Conservation (phyloP, 176 grass and related monocot genomes). For the Urochloa ruziziensis region DNA sequence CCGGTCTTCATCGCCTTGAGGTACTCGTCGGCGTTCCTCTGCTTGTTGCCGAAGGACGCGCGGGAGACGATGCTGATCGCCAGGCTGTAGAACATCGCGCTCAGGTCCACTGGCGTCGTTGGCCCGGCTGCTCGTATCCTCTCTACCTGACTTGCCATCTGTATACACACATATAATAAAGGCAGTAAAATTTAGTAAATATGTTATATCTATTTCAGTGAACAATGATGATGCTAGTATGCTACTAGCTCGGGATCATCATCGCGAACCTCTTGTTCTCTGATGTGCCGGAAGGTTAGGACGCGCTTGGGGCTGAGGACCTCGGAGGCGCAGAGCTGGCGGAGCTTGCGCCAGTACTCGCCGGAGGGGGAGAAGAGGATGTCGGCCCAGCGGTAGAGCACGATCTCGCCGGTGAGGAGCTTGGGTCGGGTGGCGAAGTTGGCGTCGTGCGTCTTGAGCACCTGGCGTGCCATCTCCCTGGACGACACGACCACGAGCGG, state of each 20-base stretch:
- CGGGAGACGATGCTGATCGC: conserved; percentile 17
- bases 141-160: background rate
- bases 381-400: conserved; percentile 47
- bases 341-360: conserved; percentile 59
- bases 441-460: conserved; percentile 54
- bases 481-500: conserved; percentile 39
- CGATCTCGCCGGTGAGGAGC: conserved; percentile 46
- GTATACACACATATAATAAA: background rate
- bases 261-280: conserved; percentile 33
- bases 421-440: conserved; percentile 53
- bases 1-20: background rate
- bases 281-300: conserved; percentile 41
- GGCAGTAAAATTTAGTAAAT: background rate
- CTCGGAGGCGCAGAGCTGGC: conserved; percentile 47
- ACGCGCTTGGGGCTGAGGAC: conserved; percentile 46
- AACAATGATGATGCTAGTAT: background rate
- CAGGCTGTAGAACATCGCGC: background rate
- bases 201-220: background rate
- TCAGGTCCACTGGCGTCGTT: background rate
- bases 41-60: background rate
- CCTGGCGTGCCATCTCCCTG: conserved; percentile 39
- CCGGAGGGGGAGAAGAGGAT: conserved; percentile 48
- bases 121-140: conserved; percentile 2
- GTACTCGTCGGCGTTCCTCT: background rate
- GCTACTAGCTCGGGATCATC: background rate